Percentiles rank a stretch among this genome's conserved stretches.
Conservation (phyloP, 2,329 filamentous ascomycete genomes). For the Escovopsis sp. region DNA sequence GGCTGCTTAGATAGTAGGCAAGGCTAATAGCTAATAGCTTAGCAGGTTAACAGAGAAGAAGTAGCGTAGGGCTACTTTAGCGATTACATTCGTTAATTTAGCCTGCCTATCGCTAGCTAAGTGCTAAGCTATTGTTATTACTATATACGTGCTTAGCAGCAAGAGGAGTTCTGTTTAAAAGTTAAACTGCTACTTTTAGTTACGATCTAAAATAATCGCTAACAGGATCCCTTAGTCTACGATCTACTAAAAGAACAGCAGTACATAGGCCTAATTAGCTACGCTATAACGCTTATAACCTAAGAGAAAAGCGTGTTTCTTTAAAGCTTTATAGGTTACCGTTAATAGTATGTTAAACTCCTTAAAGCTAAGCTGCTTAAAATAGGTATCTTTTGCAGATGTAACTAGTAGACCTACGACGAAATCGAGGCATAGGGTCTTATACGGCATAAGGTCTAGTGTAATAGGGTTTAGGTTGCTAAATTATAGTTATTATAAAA, state of each 20-base stretch:
- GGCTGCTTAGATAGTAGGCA: not conserved
- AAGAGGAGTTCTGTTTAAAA: not conserved
- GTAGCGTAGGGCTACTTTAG: not conserved
- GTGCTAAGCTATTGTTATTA: not conserved
- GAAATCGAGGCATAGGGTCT: not conserved
- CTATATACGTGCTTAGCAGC: not conserved
- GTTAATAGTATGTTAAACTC: not conserved
- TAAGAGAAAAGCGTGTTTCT: too few relatives aligned
- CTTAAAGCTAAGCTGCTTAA: not conserved
- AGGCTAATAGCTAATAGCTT: not conserved
- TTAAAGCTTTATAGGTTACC: too few relatives aligned
- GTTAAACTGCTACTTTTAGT: not conserved
- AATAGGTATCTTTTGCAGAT: not conserved
- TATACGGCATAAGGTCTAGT: not conserved
- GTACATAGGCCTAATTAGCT: too few relatives aligned
- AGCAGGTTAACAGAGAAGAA: not conserved
- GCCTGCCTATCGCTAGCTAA: not conserved
- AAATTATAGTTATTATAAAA: too few relatives aligned
- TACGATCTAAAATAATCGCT: not conserved
- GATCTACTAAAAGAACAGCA: too few relatives aligned
- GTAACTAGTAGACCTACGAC: too few relatives aligned
- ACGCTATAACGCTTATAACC: too few relatives aligned
- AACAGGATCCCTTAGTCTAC: not conserved
- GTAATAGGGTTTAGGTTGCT: too few relatives aligned
- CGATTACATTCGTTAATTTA: not conserved